These are phyloP conservation scores for Arachis monticola DNA, from an alignment of 331 rosid genomes.

Conservation along the genomic window DNA sequence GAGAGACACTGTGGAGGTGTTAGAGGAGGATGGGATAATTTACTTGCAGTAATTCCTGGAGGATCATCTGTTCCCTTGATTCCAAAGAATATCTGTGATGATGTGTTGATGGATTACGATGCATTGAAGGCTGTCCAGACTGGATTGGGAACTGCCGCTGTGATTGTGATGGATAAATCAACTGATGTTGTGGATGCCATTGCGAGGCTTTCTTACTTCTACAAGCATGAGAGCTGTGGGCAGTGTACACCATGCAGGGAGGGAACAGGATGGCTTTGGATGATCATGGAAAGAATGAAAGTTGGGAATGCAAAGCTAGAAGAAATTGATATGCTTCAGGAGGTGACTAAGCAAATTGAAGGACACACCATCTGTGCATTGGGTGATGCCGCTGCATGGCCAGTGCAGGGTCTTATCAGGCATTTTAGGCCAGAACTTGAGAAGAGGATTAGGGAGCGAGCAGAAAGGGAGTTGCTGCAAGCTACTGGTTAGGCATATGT, in stretches of 20 bases:
- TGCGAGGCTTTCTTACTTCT: conserved; percentile 97
- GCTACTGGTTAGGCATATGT: conserved; percentile 72
- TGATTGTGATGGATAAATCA: conserved; percentile 98
- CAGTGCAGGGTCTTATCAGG: conserved; percentile 98
- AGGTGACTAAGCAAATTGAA: conserved; percentile 97
- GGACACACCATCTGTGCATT: conserved; percentile 98
- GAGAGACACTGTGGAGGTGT: conserved; percentile 99
- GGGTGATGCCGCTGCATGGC: conserved; percentile 99
- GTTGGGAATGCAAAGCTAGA: conserved; percentile 96
- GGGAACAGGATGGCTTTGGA: conserved; percentile 99
- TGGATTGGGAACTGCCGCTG: conserved; percentile 99
- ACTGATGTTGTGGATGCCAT: conserved; percentile 98
- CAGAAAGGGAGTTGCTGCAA: conserved; percentile 87
- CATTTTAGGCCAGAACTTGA: conserved; percentile 99
- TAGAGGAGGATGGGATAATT: conserved; percentile 99
- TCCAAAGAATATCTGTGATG: conserved; percentile 90
- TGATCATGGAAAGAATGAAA: conserved; percentile 97
- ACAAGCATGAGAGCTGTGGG: conserved; percentile 99
- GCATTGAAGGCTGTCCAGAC: conserved; percentile 91
- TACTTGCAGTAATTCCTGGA: conserved; percentile 96
- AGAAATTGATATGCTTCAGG: conserved; percentile 99
- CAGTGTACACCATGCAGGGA: conserved; percentile 99
- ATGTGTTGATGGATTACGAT: conserved; percentile 95
- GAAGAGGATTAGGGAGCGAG: conserved; percentile 92
- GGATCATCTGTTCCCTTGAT: conserved; percentile 98